Conservation (phyloP, 2,329 filamentous ascomycete species). For the Diplodia seriata region DNA sequence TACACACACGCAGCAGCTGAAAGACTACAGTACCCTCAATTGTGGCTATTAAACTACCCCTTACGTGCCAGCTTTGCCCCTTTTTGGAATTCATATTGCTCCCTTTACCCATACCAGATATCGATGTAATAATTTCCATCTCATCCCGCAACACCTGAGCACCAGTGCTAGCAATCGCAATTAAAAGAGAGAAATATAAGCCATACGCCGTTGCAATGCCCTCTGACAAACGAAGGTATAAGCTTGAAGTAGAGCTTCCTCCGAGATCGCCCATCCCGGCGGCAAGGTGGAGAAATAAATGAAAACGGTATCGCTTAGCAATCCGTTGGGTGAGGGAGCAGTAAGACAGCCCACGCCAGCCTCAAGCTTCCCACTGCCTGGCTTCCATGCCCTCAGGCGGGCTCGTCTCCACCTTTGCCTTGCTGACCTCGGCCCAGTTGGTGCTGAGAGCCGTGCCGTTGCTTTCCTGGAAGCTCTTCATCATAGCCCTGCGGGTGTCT, state of each 20-base stretch:
- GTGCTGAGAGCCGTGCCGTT: slow-evolving; percentile 93
- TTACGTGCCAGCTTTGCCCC: background rate
- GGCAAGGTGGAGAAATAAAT: no score
- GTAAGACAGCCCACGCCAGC: background rate
- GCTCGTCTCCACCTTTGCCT: slow-evolving; percentile 71
- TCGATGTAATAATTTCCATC: background rate
- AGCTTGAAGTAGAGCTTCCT: background rate
- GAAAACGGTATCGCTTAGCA: background rate
- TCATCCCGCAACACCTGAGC: background rate
- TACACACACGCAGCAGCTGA: background rate
- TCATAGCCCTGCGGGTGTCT: slow-evolving; percentile 90
- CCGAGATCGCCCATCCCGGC: background rate
- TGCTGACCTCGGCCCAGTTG: slow-evolving; percentile 83
- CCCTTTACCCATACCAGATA: background rate
- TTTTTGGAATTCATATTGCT: background rate
- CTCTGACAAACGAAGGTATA: background rate
- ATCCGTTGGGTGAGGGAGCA: background rate
- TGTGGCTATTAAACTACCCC: no score
- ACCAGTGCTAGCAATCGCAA: no score
- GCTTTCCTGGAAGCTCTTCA: slow-evolving; percentile 95
- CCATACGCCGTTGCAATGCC: slow-evolving; percentile 32
- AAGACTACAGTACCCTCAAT: no score
- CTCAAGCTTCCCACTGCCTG: slow-evolving; percentile 62
- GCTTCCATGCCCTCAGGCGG: slow-evolving; percentile 80
- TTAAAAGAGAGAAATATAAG: background rate